Percentiles rank a stretch among this genome's conserved stretches.
These are phyloP conservation scores for Sugiyamaella boreocaroliniensis DNA, from an alignment of 805 yeast species.

Conservation along the genomic window DNA sequence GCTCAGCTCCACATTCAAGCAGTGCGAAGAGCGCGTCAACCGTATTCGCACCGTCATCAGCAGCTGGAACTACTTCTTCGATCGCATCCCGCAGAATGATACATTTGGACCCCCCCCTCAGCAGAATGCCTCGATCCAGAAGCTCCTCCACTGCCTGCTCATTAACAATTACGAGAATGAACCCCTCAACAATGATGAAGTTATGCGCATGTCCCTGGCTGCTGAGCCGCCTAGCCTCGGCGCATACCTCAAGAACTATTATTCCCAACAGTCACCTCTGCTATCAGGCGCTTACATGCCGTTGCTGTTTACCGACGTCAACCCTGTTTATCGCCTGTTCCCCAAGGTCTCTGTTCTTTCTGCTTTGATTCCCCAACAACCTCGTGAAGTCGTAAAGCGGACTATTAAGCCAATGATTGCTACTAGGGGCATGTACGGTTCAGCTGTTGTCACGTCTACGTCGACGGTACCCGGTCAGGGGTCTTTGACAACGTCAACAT, in stretches of 20 bases:
- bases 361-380: background rate
- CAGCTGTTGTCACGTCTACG: background rate
- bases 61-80: conserved; percentile 74
- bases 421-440: conserved; percentile 41
- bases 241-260: conserved; percentile 37
- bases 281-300: conserved; percentile 60
- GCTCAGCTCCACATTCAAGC: conserved; percentile 37
- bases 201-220: conserved; percentile 58
- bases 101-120: conserved; percentile 26
- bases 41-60: conserved; percentile 65
- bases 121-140: conserved; percentile 32
- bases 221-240: conserved; percentile 58
- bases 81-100: conserved; percentile 40
- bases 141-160: conserved; percentile 41
- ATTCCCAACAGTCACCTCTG: conserved; percentile 48
- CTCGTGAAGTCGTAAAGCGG: background rate
- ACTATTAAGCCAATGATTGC: conserved; percentile 31
- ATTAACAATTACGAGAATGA: conserved; percentile 35
- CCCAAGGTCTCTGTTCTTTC: conserved; percentile 39
- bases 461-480: background rate
- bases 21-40: conserved; percentile 58
- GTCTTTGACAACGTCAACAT: conserved; percentile 4
- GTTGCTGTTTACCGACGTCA: conserved; percentile 51
- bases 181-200: conserved; percentile 37
- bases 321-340: conserved; percentile 52